Percentiles rank a stretch among this genome's conserved stretches.
phyloP scores from a whole-genome alignment of 2,329 filamentous ascomycete species.

The Fusarium secorum region DNA sequence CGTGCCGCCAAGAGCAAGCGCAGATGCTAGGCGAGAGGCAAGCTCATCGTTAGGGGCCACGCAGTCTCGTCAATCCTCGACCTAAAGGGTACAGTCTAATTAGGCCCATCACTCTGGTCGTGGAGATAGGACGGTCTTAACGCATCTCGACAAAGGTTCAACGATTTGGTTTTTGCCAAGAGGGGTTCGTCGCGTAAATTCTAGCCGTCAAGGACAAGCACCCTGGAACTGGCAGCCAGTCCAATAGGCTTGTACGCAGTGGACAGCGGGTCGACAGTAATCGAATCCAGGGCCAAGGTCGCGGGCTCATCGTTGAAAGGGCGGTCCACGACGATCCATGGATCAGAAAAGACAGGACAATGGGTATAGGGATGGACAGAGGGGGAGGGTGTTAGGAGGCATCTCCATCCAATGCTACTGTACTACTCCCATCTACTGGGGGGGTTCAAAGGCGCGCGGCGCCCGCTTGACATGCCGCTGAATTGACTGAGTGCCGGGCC shows the following conservation, averaged over 20 bases:
- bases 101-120: conserved; percentile 1
- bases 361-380: conserved; percentile 6
- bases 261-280: conserved; percentile 27
- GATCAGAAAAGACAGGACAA: conserved; percentile 18
- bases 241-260: conserved; percentile 12
- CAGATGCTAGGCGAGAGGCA: conserved; percentile 8
- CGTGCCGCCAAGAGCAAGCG: conserved; percentile 14
- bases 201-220: conserved; percentile 14
- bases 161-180: conserved; percentile 16
- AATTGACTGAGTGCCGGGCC: conserved; percentile 34
- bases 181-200: conserved; percentile 15
- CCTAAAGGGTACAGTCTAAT: conserved; percentile 1
- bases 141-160: conserved; percentile 4
- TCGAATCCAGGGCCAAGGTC: conserved; percentile 36
- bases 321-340: conserved; percentile 26
- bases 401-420: conserved; percentile 12
- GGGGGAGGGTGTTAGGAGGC: conserved; percentile 10
- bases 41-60: conserved; percentile 25
- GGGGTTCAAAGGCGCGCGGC: conserved; percentile 17
- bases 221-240: not conserved
- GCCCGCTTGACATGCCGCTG: conserved; percentile 37
- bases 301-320: conserved; percentile 28
- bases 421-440: conserved; percentile 6
- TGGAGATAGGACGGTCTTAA: conserved; percentile 28
- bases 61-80: conserved; percentile 14